Evolutionary conservation across 2,329 filamentous ascomycete species (phyloP).

Genomic region (Fusarium gaditjirri): DNA sequence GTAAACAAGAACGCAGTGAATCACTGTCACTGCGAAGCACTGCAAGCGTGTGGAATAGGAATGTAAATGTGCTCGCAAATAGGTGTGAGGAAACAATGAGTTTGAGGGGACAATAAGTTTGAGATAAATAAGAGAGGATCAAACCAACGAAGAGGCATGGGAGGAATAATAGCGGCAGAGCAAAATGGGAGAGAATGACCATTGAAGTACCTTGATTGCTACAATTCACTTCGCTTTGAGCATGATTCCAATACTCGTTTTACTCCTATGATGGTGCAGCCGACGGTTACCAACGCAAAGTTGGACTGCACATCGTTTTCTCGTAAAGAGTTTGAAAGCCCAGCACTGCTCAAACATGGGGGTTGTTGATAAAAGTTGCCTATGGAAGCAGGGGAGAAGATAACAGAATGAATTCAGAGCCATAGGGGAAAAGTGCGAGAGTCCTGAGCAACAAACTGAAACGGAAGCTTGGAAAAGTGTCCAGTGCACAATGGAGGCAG

Average conservation of each 20-base stretch:
- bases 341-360: not conserved
- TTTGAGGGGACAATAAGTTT: not conserved
- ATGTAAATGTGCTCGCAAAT: not conserved
- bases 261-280: not conserved
- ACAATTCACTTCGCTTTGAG: not conserved
- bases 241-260: not conserved
- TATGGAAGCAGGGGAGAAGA: not conserved
- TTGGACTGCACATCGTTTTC: not conserved
- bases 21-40: not conserved
- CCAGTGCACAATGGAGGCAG: not conserved
- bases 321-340: not conserved
- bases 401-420: not conserved
- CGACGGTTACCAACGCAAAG: not conserved
- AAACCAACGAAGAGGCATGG: not conserved
- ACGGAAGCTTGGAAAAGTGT: not conserved
- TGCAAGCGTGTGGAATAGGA: not conserved
- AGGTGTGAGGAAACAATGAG: not conserved
- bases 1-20: not conserved
- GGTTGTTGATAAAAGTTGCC: not conserved
- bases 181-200: not conserved
- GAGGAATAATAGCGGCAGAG: not conserved
- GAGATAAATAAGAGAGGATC: not conserved
- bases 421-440: not conserved
- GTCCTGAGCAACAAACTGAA: not conserved
- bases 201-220: not conserved